Percentiles rank a stretch among this genome's conserved stretches.
Evolutionary conservation across 768 basidiomycete species (phyloP).

Genomic region (Lyophyllum decastes): DNA sequence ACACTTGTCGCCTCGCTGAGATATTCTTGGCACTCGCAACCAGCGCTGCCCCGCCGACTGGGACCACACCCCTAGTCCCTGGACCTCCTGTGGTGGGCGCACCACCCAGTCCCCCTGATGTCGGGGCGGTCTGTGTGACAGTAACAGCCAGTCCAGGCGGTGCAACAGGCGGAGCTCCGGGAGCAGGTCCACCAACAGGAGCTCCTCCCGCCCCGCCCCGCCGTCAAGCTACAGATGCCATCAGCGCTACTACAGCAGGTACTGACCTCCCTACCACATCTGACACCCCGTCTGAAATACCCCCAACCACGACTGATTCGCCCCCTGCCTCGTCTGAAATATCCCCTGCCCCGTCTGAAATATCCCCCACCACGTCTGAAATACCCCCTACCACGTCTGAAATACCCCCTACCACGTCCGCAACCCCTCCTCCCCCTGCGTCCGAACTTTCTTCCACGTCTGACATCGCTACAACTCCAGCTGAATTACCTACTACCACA

Average conservation of each 20-base stretch:
- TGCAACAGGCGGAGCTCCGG: not conserved
- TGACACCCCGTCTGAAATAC: not conserved
- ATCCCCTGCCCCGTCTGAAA: no score
- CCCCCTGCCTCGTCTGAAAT: not conserved
- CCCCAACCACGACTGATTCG: not conserved
- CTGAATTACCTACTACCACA: not conserved
- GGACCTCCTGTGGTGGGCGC: no score
- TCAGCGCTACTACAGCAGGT: not conserved
- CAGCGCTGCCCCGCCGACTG: no score
- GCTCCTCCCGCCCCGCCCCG: not conserved
- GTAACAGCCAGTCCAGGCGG: not conserved
- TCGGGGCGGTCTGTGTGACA: not conserved
- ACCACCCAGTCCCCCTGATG: no score
- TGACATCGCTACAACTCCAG: no score
- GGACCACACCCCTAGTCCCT: not conserved
- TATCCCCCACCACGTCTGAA: no score
- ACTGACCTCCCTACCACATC: not conserved
- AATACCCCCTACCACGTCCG: no score
- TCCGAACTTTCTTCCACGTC: no score
- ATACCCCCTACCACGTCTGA: no score
- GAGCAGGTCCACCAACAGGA: not conserved
- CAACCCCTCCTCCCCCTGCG: no score
- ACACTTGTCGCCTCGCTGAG: not conserved
- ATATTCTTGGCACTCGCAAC: not conserved
- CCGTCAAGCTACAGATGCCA: not conserved